Percentiles rank a stretch among this genome's conserved stretches.
These are phyloP conservation scores for Claviceps maximensis DNA, from an alignment of 2,329 filamentous ascomycete genomes.

Conservation along the genomic window DNA sequence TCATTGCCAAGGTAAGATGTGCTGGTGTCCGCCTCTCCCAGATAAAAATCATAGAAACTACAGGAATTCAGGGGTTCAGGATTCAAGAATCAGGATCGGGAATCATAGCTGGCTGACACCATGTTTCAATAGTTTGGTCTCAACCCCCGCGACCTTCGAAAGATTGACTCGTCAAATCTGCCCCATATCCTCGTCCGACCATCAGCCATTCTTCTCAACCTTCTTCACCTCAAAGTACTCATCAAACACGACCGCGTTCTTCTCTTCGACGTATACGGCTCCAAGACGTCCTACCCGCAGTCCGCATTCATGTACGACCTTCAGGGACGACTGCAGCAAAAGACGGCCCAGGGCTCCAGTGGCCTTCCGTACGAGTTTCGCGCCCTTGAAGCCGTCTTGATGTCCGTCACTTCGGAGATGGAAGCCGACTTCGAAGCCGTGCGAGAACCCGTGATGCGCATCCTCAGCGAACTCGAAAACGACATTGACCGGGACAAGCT, in stretches of 20 bases:
- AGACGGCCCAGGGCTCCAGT: conserved; percentile 39
- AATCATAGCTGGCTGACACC: not conserved
- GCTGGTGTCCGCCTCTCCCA: too few relatives aligned
- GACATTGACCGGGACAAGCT: conserved; percentile 94
- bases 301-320: conserved; percentile 97
- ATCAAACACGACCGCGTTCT: conserved; percentile 92
- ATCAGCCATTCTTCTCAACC: conserved; percentile 84
- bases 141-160: conserved; percentile 84
- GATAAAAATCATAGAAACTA: too few relatives aligned
- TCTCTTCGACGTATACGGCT: conserved; percentile 92
- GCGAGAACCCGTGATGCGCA: conserved; percentile 77
- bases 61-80: too few relatives aligned
- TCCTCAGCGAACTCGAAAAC: conserved; percentile 83
- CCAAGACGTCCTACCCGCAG: conserved; percentile 86
- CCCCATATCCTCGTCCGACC: conserved; percentile 91
- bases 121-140: conserved; percentile 57
- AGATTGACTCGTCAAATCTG: conserved; percentile 92
- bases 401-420: conserved; percentile 81
- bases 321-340: conserved; percentile 81
- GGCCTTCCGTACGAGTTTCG: conserved; percentile 89
- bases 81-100: too few relatives aligned
- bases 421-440: conserved; percentile 93
- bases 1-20: conserved; percentile 69
- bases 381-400: conserved; percentile 85
- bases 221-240: conserved; percentile 88